phyloP scores from a whole-genome alignment of 495 filamentous ascomycete genomes.

The Aspergillus bertholletiae region DNA sequence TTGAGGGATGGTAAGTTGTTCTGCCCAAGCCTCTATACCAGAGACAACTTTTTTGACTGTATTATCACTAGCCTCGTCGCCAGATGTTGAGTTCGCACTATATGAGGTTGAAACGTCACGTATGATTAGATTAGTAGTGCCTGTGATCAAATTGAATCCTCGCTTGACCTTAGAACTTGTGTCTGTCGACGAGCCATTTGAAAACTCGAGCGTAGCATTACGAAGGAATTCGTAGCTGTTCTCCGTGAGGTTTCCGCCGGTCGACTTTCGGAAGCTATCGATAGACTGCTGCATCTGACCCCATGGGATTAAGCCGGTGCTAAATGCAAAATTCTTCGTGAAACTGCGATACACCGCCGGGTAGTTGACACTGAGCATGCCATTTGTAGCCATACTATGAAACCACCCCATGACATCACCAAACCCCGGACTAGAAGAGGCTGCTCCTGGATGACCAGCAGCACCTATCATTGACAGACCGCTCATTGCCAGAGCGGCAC shows the following conservation, averaged over 20 bases:
- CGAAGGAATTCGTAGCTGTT: slow-evolving; percentile 72
- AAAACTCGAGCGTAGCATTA: slow-evolving; percentile 68
- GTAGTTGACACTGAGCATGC: slow-evolving; percentile 89
- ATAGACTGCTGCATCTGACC: slow-evolving; percentile 73
- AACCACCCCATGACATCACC: slow-evolving; percentile 86
- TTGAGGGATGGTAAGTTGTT: slow-evolving; percentile 77
- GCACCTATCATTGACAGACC: slow-evolving; percentile 68
- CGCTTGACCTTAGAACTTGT: slow-evolving; percentile 50
- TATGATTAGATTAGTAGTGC: slow-evolving; percentile 44
- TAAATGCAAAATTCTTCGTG: slow-evolving; percentile 90
- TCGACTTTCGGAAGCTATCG: slow-evolving; percentile 74
- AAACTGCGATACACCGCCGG: slow-evolving; percentile 85
- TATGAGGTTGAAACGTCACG: slow-evolving; percentile 47
- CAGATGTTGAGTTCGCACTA: slow-evolving; percentile 30
- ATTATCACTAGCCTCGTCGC: slow-evolving; percentile 23
- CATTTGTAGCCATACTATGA: slow-evolving; percentile 89
- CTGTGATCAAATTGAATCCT: slow-evolving; percentile 44
- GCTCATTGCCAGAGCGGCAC: slow-evolving; percentile 71
- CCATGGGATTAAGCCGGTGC: slow-evolving; percentile 82
- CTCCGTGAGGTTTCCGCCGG: slow-evolving; percentile 81
- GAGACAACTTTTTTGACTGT: slow-evolving; percentile 46
- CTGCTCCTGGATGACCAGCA: slow-evolving; percentile 59
- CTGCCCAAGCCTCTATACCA: slow-evolving; percentile 71
- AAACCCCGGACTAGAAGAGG: slow-evolving; percentile 77
- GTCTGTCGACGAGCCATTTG: slow-evolving; percentile 43